These are phyloP conservation scores for Penicillium sp. DNA, from an alignment of 2,329 filamentous ascomycete genomes.

Conservation along the genomic window DNA sequence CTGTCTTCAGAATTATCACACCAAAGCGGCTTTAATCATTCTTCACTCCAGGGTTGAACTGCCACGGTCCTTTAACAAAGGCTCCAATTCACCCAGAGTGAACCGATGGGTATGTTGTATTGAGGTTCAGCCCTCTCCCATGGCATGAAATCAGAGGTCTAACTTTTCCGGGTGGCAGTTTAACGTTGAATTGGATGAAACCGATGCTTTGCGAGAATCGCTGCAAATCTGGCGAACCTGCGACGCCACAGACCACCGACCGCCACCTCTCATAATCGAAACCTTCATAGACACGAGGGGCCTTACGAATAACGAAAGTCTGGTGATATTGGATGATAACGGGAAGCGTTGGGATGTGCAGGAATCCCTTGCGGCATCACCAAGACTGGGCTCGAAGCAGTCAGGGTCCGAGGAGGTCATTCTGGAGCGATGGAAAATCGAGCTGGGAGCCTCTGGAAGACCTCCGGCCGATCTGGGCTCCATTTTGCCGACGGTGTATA, in stretches of 20 bases:
- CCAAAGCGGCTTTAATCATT: slow-evolving; percentile 81
- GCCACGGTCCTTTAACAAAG: slow-evolving; percentile 56
- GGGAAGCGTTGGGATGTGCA: slow-evolving; percentile 92
- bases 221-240: slow-evolving; percentile 78
- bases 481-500: slow-evolving; percentile 84
- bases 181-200: slow-evolving; percentile 90
- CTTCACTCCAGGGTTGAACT: slow-evolving; percentile 77
- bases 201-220: slow-evolving; percentile 80
- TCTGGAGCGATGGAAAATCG: slow-evolving; percentile 86
- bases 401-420: slow-evolving; percentile 68
- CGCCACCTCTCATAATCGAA: slow-evolving; percentile 84
- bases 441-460: slow-evolving; percentile 66
- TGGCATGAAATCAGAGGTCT: neutral
- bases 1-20: slow-evolving; percentile 74
- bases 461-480: slow-evolving; percentile 56
- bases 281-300: slow-evolving; percentile 79
- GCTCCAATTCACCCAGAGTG: slow-evolving; percentile 61
- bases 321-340: slow-evolving; percentile 83
- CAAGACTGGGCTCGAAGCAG: slow-evolving; percentile 34
- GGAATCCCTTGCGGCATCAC: slow-evolving; percentile 71
- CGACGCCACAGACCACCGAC: slow-evolving; percentile 72
- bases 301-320: slow-evolving; percentile 77
- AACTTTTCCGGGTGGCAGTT: slow-evolving; percentile 59
- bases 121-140: neutral
- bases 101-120: slow-evolving; percentile 77